phyloP scores from a whole-genome alignment of 2,329 filamentous ascomycete genomes.

The Apiospora aurea region DNA sequence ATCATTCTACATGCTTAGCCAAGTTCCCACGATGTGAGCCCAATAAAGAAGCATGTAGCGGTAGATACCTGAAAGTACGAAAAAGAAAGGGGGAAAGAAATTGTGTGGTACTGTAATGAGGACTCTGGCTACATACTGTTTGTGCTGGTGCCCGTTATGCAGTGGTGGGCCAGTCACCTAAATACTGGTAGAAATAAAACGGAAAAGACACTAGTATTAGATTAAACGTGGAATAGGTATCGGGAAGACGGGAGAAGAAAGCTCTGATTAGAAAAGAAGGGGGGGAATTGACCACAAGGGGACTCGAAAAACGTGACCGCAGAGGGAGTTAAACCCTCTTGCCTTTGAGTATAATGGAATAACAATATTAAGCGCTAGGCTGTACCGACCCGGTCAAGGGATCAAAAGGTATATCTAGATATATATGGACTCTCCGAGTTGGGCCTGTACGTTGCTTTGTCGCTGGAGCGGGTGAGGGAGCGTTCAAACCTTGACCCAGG shows the following conservation, averaged over 20 bases:
- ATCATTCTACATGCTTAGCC: background rate
- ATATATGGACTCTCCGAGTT: background rate
- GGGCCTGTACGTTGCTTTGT: background rate
- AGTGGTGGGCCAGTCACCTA: no score
- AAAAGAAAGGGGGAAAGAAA: no score
- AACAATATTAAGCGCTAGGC: slow-evolving; percentile 2
- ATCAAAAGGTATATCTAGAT: background rate
- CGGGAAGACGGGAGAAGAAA: background rate
- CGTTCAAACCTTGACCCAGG: background rate
- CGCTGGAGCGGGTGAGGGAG: background rate
- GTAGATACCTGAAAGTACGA: no score
- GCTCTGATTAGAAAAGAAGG: background rate
- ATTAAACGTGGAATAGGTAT: no score
- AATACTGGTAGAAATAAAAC: no score
- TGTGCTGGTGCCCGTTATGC: no score
- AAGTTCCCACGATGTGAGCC: background rate
- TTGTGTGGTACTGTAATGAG: no score
- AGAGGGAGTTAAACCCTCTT: slow-evolving; percentile 13
- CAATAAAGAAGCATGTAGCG: background rate
- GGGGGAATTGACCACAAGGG: background rate
- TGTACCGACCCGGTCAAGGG: background rate
- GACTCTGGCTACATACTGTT: no score
- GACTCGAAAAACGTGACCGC: background rate
- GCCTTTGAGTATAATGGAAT: slow-evolving; percentile 5
- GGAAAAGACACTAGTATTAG: background rate